These are phyloP conservation scores for Alternaria ethzedia DNA, from an alignment of 2,329 filamentous ascomycete genomes.

Conservation along the genomic window DNA sequence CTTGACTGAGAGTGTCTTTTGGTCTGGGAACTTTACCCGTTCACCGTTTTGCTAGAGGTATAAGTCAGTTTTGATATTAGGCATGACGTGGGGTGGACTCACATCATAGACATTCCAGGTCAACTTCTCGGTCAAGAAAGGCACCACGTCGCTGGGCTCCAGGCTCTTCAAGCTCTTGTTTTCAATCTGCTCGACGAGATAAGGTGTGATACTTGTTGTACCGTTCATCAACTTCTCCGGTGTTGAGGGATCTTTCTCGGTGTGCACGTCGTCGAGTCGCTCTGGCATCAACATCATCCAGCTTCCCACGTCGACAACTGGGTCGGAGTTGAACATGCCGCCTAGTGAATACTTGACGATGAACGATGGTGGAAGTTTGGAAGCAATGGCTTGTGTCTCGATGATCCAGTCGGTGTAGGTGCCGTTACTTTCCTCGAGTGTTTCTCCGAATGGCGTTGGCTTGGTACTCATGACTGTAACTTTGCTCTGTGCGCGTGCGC, in stretches of 20 bases:
- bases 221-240: slow-evolving; percentile 17
- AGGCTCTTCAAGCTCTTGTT: slow-evolving; percentile 27
- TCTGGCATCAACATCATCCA: slow-evolving; percentile 35
- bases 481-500: slow-evolving; percentile 8
- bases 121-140: slow-evolving; percentile 34
- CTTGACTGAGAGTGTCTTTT: slow-evolving; percentile 22
- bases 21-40: slow-evolving; percentile 11
- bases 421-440: background rate
- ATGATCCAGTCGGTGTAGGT: slow-evolving; percentile 38
- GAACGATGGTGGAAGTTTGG: slow-evolving; percentile 24
- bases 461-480: background rate
- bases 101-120: slow-evolving; percentile 39
- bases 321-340: slow-evolving; percentile 23
- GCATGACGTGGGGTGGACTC: background rate
- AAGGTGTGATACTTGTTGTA: slow-evolving; percentile 32
- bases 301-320: slow-evolving; percentile 25
- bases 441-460: background rate
- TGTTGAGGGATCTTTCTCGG: background rate
- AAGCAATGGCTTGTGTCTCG: slow-evolving; percentile 11
- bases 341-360: slow-evolving; percentile 30
- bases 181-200: slow-evolving; percentile 31
- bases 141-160: slow-evolving; percentile 27
- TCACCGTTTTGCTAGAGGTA: background rate
- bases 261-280: background rate
- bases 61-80: background rate